Evolutionary conservation across 192 early-diverging fungal species (phyloP).

Genomic region (Backusella mclennaniae): DNA sequence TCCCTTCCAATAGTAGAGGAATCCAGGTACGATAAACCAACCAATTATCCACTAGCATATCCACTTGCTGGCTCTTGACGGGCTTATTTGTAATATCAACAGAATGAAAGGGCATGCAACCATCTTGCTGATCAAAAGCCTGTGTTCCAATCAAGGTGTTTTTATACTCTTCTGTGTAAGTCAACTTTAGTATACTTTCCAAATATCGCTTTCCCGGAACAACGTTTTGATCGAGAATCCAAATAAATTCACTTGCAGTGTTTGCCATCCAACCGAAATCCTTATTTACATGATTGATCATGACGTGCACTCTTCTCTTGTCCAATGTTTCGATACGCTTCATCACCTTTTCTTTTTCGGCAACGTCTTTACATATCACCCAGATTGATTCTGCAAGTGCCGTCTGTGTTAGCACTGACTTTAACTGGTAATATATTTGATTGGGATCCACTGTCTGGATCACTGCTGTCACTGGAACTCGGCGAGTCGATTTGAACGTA

Average conservation of each 20-base stretch:
- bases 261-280: conserved; percentile 8
- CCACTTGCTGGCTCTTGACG: conserved; percentile 11
- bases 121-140: conserved; percentile 9
- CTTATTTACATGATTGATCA: not conserved
- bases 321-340: not conserved
- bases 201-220: conserved; percentile 43
- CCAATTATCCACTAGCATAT: conserved; percentile 32
- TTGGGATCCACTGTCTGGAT: not conserved
- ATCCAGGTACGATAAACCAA: conserved; percentile 26
- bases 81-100: conserved; percentile 11
- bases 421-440: not conserved
- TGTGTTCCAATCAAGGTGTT: conserved; percentile 44
- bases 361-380: not conserved
- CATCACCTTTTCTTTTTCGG: not conserved
- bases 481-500: not conserved
- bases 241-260: conserved; percentile 40
- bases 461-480: conserved; percentile 10
- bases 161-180: conserved; percentile 43
- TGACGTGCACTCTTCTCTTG: not conserved
- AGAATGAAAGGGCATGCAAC: not conserved
- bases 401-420: conserved; percentile 12
- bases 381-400: conserved; percentile 11
- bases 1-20: not conserved
- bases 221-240: conserved; percentile 44
- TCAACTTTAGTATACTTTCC: conserved; percentile 35